Base-by-base conservation (phyloP, 345 rosid species). In the Populus alba region DNA sequence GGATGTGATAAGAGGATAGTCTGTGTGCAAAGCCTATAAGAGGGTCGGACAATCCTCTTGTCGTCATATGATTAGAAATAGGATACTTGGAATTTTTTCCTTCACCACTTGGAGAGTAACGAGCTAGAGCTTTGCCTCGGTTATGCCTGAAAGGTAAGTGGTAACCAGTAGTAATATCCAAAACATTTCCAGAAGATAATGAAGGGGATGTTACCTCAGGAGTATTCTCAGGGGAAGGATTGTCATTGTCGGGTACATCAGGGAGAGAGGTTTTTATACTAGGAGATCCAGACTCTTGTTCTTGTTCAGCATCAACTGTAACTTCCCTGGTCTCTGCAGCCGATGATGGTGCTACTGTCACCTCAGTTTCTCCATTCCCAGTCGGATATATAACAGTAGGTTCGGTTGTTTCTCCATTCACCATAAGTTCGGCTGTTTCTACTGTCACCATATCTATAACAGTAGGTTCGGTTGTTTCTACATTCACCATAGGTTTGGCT, bases 401-500 rank as follows among this genome's bases (percentile, higher is more conserved):
- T 25, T 25, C 27, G 27, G 27, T 25, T 25, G 27, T 25, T 25
- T 25, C 27, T 25, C 27, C 27, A 25, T 25, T 25, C 27, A 25
- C 1, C 27, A 25, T 1, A 25, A 25, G 1, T 25, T 1, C 1
- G 1, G 1, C 27, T n/a, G n/a, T n/a, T n/a, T n/a, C n/a, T n/a
- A n/a, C n/a, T n/a, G n/a, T n/a, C 0, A 1, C 1, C 27, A 1
- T 0, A 25, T 25, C 1, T 25, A 25, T 25, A 25, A 37, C 7
- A 37, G 0, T 1, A 37, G 27, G 27, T 25, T 25, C 27, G 27
- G 27, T 0, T 25, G 27, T 1, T 25, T 0, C 27, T 25, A 1
- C 1, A 0, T 0, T 8, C 6, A 5, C 7, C 6, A 1, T 37
- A 37, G 7, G 38, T n/a, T n/a, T n/a, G 6, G 8, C 0, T 37